Evolutionary conservation across 192 early-diverging fungal species (phyloP).

Genomic region (Powellomyces hirtus): DNA sequence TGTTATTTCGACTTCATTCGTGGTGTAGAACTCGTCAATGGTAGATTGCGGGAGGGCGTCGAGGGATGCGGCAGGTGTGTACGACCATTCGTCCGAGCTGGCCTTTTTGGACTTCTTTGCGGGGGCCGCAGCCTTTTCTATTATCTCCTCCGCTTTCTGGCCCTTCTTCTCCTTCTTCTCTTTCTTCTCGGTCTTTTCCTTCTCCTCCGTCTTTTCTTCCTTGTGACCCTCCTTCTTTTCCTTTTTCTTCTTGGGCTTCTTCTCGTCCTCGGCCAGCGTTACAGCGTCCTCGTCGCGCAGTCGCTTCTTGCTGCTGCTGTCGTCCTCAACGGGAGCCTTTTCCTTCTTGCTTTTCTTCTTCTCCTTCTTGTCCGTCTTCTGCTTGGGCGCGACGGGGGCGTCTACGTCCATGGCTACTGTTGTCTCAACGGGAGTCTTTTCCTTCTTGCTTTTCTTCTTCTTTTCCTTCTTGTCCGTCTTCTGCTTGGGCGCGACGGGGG

Average conservation of each 20-base stretch:
- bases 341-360: constrained; percentile 46
- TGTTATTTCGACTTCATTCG: constrained; percentile 41
- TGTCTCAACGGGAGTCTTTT: not conserved
- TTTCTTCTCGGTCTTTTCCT: not conserved
- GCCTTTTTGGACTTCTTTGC: constrained; percentile 8
- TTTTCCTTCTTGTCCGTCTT: constrained; percentile 13
- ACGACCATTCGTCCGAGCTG: constrained; percentile 29
- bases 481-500: not conserved
- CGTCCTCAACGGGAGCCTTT: constrained; percentile 9
- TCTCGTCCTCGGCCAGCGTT: not conserved
- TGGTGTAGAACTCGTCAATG: constrained; percentile 36
- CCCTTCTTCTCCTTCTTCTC: constrained; percentile 28
- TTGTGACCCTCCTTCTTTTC: constrained; percentile 14
- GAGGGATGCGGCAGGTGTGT: constrained; percentile 22
- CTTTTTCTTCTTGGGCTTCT: constrained; percentile 23
- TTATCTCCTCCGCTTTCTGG: constrained; percentile 24
- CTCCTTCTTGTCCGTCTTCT: constrained; percentile 14
- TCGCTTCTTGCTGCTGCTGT: not conserved
- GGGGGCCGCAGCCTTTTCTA: not conserved
- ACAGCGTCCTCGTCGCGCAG: not conserved
- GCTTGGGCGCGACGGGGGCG: not conserved
- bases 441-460: constrained; percentile 45
- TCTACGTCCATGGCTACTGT: constrained; percentile 4
- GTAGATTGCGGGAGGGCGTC: constrained; percentile 17
- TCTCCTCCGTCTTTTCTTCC: not conserved